Evolutionary conservation across 2,329 filamentous ascomycete species (phyloP).

Genomic region (Cladosporium phlei): DNA sequence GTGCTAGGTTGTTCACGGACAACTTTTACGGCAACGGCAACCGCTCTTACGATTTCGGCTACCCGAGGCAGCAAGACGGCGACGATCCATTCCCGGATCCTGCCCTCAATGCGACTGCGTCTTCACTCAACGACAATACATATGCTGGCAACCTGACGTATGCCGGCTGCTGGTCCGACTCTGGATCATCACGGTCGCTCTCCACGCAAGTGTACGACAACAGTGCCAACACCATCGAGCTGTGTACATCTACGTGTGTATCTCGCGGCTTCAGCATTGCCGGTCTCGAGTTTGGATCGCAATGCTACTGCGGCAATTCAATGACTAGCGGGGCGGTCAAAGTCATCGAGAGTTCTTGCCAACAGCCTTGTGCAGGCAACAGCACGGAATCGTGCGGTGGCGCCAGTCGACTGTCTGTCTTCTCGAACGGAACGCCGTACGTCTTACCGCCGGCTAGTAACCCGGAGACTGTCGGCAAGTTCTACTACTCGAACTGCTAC

Average conservation of each 20-base stretch:
- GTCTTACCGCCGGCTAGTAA: constrained; percentile 22
- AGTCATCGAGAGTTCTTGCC: constrained; percentile 31
- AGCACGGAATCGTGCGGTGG: constrained; percentile 29
- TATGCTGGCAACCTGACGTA: constrained; percentile 35
- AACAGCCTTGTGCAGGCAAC: constrained; percentile 29
- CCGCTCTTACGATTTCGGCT: constrained; percentile 34
- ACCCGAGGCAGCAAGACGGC: constrained; percentile 30
- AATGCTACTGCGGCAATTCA: constrained; percentile 34
- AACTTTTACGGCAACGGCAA: constrained; percentile 34
- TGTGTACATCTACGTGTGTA: constrained; percentile 29
- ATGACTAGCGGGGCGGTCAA: constrained; percentile 24
- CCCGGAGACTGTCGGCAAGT: constrained; percentile 26
- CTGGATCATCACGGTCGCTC: constrained; percentile 21
- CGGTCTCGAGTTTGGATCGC: constrained; percentile 29
- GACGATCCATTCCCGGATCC: constrained; percentile 34
- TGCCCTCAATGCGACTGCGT: constrained; percentile 19
- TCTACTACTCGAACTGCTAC: constrained; percentile 29
- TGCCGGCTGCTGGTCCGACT: constrained; percentile 35
- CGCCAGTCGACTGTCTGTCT: constrained; percentile 30
- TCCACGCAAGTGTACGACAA: constrained; percentile 25
- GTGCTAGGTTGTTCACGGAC: constrained; percentile 35
- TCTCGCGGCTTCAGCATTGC: constrained; percentile 31
- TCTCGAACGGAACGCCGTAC: constrained; percentile 24
- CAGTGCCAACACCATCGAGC: constrained; percentile 29
- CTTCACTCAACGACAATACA: constrained; percentile 24